Evolutionary conservation across 305 asterid species (phyloP), one percentile per base, ranked within the genome.

Genomic region (Lippia alba): DNA sequence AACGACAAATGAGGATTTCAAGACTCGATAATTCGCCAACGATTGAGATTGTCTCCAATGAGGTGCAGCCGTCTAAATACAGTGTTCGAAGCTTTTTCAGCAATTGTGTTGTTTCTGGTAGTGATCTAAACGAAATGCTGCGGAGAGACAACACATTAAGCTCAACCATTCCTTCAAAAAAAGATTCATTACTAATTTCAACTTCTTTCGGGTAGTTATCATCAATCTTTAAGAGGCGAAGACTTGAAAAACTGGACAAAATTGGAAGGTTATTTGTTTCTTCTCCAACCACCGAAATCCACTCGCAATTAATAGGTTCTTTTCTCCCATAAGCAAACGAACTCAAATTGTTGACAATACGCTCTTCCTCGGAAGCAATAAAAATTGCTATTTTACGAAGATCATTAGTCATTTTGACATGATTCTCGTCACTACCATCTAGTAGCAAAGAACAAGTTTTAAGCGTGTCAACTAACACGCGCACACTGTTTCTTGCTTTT

Each of bases 361-460:
- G 60, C 0, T 50, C 2, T n/a, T 54, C 76, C 19, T 33, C 11
- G 0, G 67, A 61, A 1, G 80, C 83, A 46, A 80, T 67, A 8
- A 1, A 20, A 6, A 72, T 63, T 12, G 78, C 77, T 32, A 79
- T 72, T 16, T 75, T 79, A 32, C 81, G 81, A 4, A 78, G 60
- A 60, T 80, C 69, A 67, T 82, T 86, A 56, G 80, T 87, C 81
- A 85, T 73, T 72, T 55, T 75, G 4, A 80, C 83, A 54, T 53
- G 16, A 14, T 58, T 16, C 30, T 68, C 70, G 3, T 63, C 30
- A 2, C 4, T 0, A 10, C 72, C 72, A 14, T 64, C 64, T 1
- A 61, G 40, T 45, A 78, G n/a, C 71, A 82, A 70, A 59, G 16
- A 78, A 15, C 64, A 9, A 66, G 41, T 70, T 70, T 51, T 67